Conservation (phyloP, 2,329 filamentous ascomycete genomes). For the Penicillium aurantiogriseum region DNA sequence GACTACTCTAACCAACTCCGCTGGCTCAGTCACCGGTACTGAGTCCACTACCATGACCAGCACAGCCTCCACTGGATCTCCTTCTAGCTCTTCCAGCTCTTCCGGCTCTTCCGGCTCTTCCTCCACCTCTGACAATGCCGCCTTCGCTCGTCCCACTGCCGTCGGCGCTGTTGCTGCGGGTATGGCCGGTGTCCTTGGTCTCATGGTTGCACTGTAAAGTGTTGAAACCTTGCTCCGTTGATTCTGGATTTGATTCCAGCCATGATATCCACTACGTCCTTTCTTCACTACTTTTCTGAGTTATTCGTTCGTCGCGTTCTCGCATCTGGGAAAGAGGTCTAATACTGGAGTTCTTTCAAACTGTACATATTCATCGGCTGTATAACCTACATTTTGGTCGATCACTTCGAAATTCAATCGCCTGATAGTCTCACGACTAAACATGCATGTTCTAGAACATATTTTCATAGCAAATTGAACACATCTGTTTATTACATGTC, state of each 20-base stretch:
- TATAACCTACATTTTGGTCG: neutral
- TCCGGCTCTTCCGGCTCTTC: conserved; percentile 6
- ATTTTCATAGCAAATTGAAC: neutral
- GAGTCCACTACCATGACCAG: conserved; percentile 16
- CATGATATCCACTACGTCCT: neutral
- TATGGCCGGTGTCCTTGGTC: conserved; percentile 30
- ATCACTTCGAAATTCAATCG: neutral
- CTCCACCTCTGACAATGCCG: conserved; percentile 17
- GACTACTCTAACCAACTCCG: conserved; percentile 22
- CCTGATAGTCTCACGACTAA: neutral
- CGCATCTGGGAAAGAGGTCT: conserved; percentile 2
- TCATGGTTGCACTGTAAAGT: conserved; percentile 33
- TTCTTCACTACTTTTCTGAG: neutral
- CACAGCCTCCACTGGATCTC: neutral
- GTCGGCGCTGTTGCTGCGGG: conserved; percentile 24
- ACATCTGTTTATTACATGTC: neutral
- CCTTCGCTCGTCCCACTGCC: conserved; percentile 23
- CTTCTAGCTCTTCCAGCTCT: conserved; percentile 8
- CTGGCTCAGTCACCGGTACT: conserved; percentile 19
- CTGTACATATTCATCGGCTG: conserved; percentile 5
- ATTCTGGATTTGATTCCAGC: neutral
- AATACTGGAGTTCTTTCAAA: neutral
- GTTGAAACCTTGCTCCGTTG: neutral
- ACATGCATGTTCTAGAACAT: no score
- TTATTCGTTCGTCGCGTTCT: neutral